Conservation (phyloP, 2,329 filamentous ascomycete species). For the Ophiosphaerella narmari region DNA sequence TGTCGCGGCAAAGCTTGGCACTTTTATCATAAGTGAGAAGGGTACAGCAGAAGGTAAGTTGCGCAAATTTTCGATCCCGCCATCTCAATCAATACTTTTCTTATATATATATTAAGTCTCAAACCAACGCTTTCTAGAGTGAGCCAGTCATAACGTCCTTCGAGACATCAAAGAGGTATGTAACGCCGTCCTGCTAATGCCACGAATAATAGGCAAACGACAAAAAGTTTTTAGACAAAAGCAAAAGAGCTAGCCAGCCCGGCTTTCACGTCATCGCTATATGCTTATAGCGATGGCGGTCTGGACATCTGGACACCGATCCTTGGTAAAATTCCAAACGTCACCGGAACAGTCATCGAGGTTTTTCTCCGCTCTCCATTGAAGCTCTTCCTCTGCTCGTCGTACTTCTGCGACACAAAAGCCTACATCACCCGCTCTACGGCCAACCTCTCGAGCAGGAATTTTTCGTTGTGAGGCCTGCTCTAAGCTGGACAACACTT, state of each 20-base stretch:
- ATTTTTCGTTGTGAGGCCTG: conserved; percentile 42
- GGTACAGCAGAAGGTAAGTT: too few relatives aligned
- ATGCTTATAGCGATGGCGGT: conserved; percentile 9
- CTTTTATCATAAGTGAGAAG: background rate
- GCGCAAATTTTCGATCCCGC: background rate
- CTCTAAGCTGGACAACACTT: conserved; percentile 48
- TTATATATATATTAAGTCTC: conserved; percentile 7
- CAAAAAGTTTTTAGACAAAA: background rate
- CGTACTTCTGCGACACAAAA: conserved; percentile 48
- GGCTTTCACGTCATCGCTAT: conserved; percentile 13
- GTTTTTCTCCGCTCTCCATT: conserved; percentile 45
- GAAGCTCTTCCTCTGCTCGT: conserved; percentile 45
- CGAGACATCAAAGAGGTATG: background rate
- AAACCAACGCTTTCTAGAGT: conserved; percentile 1
- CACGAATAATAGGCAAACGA: background rate
- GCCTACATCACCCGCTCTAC: conserved; percentile 49
- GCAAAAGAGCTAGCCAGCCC: background rate
- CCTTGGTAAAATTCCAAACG: conserved; percentile 47
- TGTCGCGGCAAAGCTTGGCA: conserved; percentile 8
- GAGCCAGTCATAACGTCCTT: background rate
- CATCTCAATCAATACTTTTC: background rate
- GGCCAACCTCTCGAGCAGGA: conserved; percentile 43
- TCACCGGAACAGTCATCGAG: conserved; percentile 45
- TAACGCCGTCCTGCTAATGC: conserved; percentile 13
- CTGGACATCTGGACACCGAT: conserved; percentile 20